Evolutionary conservation across 306 rosid genomes (phyloP).

Genomic region (Canavalia ensiformis): DNA sequence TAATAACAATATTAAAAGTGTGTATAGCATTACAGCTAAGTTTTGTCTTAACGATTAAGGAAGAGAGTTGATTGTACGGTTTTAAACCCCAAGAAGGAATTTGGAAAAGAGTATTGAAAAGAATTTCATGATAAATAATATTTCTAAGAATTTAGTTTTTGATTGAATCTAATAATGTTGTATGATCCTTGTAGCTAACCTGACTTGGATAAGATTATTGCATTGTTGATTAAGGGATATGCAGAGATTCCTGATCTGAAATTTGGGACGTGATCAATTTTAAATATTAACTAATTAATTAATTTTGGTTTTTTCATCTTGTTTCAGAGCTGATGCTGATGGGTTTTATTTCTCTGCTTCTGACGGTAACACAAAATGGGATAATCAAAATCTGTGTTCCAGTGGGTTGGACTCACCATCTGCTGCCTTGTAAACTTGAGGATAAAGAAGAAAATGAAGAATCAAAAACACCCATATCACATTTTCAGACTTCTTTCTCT

Average conservation of each 20-base stretch:
- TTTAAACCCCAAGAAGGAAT: no score
- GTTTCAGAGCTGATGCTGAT: slow-evolving; percentile 82
- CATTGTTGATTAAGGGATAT: neutral
- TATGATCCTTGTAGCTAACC: no score
- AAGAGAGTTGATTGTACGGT: no score
- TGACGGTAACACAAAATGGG: slow-evolving; percentile 76
- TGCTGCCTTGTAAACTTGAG: slow-evolving; percentile 72
- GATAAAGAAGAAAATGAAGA: neutral
- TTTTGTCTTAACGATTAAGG: neutral
- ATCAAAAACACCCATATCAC: slow-evolving; percentile 37
- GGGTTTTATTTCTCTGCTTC: slow-evolving; percentile 94
- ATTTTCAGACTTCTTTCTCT: slow-evolving; percentile 61
- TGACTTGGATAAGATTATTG: no score
- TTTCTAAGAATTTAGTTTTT: no score
- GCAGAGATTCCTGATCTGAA: neutral
- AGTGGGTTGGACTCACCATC: slow-evolving; percentile 47
- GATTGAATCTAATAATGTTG: no score
- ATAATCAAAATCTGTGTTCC: slow-evolving; percentile 73
- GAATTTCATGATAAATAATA: no score
- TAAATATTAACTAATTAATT: neutral
- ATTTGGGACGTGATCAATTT: neutral
- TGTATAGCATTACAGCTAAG: neutral
- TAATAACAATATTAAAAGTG: neutral
- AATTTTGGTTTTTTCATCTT: neutral
- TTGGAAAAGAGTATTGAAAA: no score